Evolutionary conservation across 140 eudicot species (phyloP).

Genomic region (Stevia rebaudiana): DNA sequence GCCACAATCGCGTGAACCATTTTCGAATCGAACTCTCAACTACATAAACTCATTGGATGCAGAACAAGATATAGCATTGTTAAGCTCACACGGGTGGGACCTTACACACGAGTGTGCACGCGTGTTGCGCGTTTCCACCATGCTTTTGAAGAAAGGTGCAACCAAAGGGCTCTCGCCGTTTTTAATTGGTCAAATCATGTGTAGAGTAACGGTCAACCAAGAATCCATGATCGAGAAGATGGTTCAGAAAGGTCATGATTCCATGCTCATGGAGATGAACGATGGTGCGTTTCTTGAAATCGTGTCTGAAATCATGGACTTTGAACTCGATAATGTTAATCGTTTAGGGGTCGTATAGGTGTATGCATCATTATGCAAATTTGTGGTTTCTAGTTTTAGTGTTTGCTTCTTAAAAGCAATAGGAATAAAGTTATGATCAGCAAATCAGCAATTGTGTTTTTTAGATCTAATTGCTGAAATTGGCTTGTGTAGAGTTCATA

Average conservation of each 20-base stretch:
- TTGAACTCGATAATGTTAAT: conserved; percentile 35
- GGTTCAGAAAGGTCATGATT: conserved; percentile 44
- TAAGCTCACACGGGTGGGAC: conserved; percentile 57
- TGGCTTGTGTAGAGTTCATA: conserved; percentile 15
- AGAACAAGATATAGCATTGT: conserved; percentile 52
- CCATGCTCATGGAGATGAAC: conserved; percentile 39
- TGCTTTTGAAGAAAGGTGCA: conserved; percentile 70
- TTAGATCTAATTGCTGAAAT: conserved; percentile 33
- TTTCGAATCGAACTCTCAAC: conserved; percentile 39
- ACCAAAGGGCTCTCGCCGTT: conserved; percentile 59
- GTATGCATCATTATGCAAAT: neutral
- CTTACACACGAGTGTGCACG: conserved; percentile 53
- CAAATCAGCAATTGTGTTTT: conserved; percentile 31
- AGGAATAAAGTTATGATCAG: conserved; percentile 28
- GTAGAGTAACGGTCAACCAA: conserved; percentile 53
- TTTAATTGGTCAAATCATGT: conserved; percentile 59
- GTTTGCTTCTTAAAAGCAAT: conserved; percentile 13
- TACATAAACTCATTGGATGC: conserved; percentile 60
- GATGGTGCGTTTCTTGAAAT: conserved; percentile 49
- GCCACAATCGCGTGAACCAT: conserved; percentile 72
- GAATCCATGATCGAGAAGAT: conserved; percentile 59
- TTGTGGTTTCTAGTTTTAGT: conserved; percentile 20
- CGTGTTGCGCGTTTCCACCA: conserved; percentile 50
- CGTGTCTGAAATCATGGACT: conserved; percentile 52
- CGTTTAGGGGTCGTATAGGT: conserved; percentile 12